phyloP scores from a whole-genome alignment of 1,284 basidiomycete genomes.

The Sporisorium reilianum region DNA sequence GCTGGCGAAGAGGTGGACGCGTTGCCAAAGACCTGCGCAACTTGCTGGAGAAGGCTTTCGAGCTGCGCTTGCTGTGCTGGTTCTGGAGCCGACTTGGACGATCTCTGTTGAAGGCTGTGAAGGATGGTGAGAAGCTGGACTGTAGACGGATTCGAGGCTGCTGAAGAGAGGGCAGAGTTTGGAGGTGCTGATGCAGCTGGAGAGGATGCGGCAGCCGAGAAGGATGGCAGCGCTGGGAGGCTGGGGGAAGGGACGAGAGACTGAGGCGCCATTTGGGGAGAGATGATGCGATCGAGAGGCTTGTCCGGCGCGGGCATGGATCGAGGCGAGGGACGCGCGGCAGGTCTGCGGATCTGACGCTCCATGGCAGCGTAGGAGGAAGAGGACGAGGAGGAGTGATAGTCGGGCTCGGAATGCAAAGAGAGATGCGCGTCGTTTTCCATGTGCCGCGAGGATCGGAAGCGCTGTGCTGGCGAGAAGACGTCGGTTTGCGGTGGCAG shows the following conservation, averaged over 20 bases:
- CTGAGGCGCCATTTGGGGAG: conserved; percentile 20
- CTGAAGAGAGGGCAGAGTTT: conserved; percentile 15
- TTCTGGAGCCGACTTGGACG: conserved; percentile 45
- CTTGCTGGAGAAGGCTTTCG: conserved; percentile 42
- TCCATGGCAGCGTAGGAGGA: conserved; percentile 19
- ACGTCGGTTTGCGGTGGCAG: conserved; percentile 6
- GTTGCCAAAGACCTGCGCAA: conserved; percentile 37
- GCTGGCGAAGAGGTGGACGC: conserved; percentile 22
- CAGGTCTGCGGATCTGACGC: conserved; percentile 29
- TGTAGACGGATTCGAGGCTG: conserved; percentile 38
- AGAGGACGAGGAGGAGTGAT: conserved; percentile 35
- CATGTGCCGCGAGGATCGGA: conserved; percentile 24
- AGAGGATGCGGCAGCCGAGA: conserved; percentile 22
- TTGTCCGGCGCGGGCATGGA: conserved; percentile 14
- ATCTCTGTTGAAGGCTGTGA: conserved; percentile 47
- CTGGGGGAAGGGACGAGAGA: conserved; percentile 21
- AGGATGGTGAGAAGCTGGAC: conserved; percentile 43
- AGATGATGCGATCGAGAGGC: conserved; percentile 23
- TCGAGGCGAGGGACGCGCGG: conserved; percentile 17
- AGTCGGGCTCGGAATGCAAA: conserved; percentile 46
- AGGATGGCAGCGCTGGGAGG: conserved; percentile 15
- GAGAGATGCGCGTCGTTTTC: conserved; percentile 27
- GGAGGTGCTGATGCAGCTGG: conserved; percentile 16
- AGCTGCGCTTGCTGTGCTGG: conserved; percentile 50
- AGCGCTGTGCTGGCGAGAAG: conserved; percentile 20